Evolutionary conservation across 1,284 basidiomycete species (phyloP), one percentile per base, ranked within the genome.

Genomic region (Apiotrichum gamsii): DNA sequence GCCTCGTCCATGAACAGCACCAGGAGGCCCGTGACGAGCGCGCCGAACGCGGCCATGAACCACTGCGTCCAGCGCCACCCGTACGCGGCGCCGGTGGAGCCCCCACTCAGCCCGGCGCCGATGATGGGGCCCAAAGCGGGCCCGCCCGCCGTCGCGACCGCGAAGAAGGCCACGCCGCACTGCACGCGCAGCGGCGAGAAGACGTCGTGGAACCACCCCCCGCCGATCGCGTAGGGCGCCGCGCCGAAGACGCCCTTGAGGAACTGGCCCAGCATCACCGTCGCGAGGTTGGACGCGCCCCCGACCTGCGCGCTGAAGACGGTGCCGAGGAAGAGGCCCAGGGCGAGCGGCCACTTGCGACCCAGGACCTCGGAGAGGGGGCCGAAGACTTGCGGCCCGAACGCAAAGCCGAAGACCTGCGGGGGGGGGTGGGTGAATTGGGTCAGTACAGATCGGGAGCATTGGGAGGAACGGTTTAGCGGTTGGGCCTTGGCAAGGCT

Each of bases 231-330:
- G 43, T 56, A 56, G 25, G 54, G 54, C 10, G 54, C 50, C 0
- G 54, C 50, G 20, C 50, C 54, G 31, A 56, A 67, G 23, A 77
- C 79, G 2, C 87, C 87, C 39, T 79, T 78, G 1, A 69, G 62
- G 52, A 88, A 80, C 1, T 86, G 77, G 0, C 78, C 79, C 24
- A 85, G 60, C 34, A 87, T 75, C 14, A 89, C 79, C 0, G 83
- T 84, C 35, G 81, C 75, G 5, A 87, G 80, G 60, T 87, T 86
- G 40, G 62, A 54, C 2, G 71, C 65, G 1, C 61, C 65, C 1
- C 71, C 72, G 0, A 62, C 64, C 11, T 55, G 66, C 8, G 65
- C 68, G 18, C 58, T 54, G 51, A 70, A 65, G 48, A 57, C 63
- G 24, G 60, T 51, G 29, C 62, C 58, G 25, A 58, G 46, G 42